A percentile compares a stretch with the other conserved stretches of the same genome.
phyloP scores from a whole-genome alignment of 257 asterid species.

The Solanum corneliomulleri region DNA sequence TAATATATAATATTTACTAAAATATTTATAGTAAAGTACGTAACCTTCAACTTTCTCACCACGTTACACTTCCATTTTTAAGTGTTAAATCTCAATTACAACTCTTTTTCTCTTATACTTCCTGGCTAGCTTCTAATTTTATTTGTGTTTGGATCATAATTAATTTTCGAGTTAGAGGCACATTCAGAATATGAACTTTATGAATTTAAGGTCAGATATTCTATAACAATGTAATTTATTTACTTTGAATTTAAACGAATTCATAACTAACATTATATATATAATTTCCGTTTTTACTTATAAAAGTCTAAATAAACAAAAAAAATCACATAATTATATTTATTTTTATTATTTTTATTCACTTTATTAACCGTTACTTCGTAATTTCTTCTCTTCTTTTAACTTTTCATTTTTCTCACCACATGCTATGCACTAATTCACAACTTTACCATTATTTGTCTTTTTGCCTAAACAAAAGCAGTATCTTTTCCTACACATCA shows the following conservation, averaged over 20 bases:
- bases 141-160: not conserved
- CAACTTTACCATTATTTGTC: not conserved
- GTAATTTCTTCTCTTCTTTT: not conserved
- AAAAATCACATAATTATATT: not conserved
- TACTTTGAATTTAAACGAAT: no score
- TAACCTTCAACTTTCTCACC: not conserved
- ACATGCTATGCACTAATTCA: not conserved
- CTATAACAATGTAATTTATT: not conserved
- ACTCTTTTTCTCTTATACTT: not conserved
- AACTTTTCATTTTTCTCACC: not conserved
- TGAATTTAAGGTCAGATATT: not conserved
- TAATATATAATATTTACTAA: not conserved
- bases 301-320: fast-evolving
- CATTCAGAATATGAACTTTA: not conserved
- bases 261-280: not conserved
- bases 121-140: not conserved
- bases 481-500: not conserved
- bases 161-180: not conserved
- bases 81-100: not conserved
- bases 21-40: not conserved
- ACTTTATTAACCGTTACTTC: not conserved
- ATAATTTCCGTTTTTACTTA: not conserved
- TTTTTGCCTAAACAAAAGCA: not conserved
- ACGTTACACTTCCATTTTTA: not conserved
- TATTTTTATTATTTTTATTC: not conserved